A percentile compares a stretch with the other conserved stretches of the same genome.
These are phyloP conservation scores for Camellia sinensis DNA, from an alignment of 148 eudicot species.

Conservation along the genomic window DNA sequence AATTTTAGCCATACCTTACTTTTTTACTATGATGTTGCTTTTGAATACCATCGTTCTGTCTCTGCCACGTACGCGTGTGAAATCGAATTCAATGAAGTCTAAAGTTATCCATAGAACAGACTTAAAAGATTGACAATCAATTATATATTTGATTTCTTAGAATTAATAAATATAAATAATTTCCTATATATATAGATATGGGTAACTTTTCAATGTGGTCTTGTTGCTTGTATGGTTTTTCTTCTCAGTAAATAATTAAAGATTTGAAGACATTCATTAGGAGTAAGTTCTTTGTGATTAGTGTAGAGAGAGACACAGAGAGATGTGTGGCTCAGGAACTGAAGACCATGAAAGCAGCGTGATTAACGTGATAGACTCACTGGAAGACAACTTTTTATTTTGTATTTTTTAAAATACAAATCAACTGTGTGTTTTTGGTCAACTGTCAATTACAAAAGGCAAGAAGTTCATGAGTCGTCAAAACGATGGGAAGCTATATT, in stretches of 20 bases:
- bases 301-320: conserved; percentile 8
- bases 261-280: background rate
- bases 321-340: background rate
- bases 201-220: background rate
- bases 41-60: too few species aligned
- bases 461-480: conserved; percentile 23
- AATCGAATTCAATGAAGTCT: too few species aligned
- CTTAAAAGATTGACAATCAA: too few species aligned
- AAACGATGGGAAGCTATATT: background rate
- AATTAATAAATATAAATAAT: too few species aligned
- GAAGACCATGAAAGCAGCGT: conserved; percentile 17
- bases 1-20: too few species aligned
- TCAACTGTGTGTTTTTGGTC: conserved; percentile 4
- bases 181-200: background rate
- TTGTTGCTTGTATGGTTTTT: background rate
- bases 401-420: background rate
- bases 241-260: background rate
- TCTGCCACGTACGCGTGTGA: too few species aligned
- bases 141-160: too few species aligned
- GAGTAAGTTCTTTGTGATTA: too few species aligned
- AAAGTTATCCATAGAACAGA: too few species aligned
- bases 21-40: too few species aligned
- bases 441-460: conserved; percentile 21
- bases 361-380: conserved; percentile 32
- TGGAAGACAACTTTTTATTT: conserved; percentile 11